phyloP scores from a whole-genome alignment of 306 rosid genomes.

The Trifolium fragiferum region DNA sequence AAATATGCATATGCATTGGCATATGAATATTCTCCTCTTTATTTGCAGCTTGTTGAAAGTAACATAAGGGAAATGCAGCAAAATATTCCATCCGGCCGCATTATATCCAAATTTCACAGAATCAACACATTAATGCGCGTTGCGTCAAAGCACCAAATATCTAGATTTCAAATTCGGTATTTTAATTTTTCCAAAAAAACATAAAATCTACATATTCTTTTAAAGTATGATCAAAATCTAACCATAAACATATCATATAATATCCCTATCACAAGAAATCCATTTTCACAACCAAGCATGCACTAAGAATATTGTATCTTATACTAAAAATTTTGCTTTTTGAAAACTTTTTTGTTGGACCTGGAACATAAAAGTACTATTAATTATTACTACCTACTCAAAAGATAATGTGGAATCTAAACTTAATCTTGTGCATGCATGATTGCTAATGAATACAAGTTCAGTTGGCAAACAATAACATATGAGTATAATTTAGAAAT shows the following conservation, averaged over 20 bases:
- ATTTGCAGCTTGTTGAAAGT: not conserved
- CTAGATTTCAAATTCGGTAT: not conserved
- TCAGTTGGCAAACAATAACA: constrained; percentile 47
- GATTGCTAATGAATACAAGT: constrained; percentile 46
- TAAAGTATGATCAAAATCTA: not conserved
- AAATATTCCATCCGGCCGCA: not conserved
- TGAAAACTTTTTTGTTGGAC: constrained; percentile 40
- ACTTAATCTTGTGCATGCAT: constrained; percentile 52
- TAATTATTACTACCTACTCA: constrained; percentile 43
- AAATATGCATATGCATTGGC: too few species aligned
- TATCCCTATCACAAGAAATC: not conserved
- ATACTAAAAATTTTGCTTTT: constrained; percentile 18
- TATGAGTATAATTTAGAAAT: constrained; percentile 25
- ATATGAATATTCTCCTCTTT: not conserved
- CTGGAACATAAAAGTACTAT: constrained; percentile 12
- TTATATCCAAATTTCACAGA: too few species aligned
- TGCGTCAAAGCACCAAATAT: not conserved
- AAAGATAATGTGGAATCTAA: constrained; percentile 38
- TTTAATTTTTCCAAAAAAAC: too few species aligned
- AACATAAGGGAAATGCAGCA: not conserved
- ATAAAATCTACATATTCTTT: not conserved
- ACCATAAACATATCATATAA: not conserved
- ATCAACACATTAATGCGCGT: not conserved
- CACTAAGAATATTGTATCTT: constrained; percentile 34
- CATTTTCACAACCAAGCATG: constrained; percentile 21